phyloP scores from a whole-genome alignment of 768 basidiomycete genomes.

The Mycena venus region DNA sequence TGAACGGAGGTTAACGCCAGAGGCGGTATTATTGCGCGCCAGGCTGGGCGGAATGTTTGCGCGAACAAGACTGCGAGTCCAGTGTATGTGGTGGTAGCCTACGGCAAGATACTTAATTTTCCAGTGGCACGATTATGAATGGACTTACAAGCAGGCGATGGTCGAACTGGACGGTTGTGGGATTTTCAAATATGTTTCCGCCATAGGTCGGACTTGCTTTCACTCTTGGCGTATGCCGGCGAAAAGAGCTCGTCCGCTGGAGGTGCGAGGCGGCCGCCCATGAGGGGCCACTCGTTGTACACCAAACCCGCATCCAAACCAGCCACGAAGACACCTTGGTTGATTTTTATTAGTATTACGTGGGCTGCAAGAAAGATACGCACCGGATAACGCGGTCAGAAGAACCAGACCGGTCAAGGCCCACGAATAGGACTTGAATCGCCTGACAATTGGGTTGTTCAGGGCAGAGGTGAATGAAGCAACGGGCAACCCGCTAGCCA shows the following conservation, averaged over 20 bases:
- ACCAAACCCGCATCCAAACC: constrained; percentile 95
- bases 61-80: constrained; percentile 75
- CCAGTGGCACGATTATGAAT: not conserved
- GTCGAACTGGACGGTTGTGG: constrained; percentile 97
- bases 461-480: constrained; percentile 61
- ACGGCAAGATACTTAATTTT: not conserved
- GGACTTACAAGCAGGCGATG: constrained; percentile 89
- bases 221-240: constrained; percentile 75
- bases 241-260: constrained; percentile 88
- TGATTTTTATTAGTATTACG: not conserved
- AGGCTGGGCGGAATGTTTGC: constrained; percentile 65
- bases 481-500: constrained; percentile 69
- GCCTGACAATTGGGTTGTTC: constrained; percentile 66
- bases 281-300: constrained; percentile 98
- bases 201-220: constrained; percentile 86
- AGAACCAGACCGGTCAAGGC: constrained; percentile 84
- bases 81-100: constrained; percentile 88
- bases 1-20: constrained; percentile 64
- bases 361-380: constrained; percentile 30
- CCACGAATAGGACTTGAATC: constrained; percentile 72
- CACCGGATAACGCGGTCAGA: constrained; percentile 93
- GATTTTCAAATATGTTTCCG: constrained; percentile 97
- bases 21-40: constrained; percentile 78
- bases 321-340: constrained; percentile 94
- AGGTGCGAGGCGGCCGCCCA: constrained; percentile 91